These are phyloP conservation scores for Mortierella sp. DNA, from an alignment of 371 early-diverging fungal species.

Conservation along the genomic window DNA sequence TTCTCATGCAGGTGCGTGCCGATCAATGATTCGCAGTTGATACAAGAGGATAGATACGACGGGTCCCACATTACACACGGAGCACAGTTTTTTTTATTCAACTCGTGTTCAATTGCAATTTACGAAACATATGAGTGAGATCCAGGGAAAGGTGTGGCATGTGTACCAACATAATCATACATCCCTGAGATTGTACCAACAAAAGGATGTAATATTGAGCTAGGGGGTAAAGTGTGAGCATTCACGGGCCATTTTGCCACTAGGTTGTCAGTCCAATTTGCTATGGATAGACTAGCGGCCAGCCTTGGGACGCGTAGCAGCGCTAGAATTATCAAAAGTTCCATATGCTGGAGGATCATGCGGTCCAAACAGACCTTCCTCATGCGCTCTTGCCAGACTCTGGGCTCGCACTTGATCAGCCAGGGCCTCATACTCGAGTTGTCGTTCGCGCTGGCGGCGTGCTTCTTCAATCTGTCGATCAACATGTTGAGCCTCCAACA, in stretches of 20 bases:
- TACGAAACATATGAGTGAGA: background rate
- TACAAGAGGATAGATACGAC: background rate
- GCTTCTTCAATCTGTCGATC: conserved; percentile 43
- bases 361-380: conserved; percentile 30
- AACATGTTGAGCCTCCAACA: conserved; percentile 42
- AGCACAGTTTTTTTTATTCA: background rate
- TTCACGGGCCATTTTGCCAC: background rate
- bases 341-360: conserved; percentile 50
- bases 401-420: conserved; percentile 40
- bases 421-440: conserved; percentile 23
- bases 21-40: background rate
- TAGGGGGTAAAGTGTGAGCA: background rate
- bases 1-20: background rate
- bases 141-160: too few species aligned
- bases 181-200: too few species aligned
- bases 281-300: background rate
- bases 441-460: conserved; percentile 31
- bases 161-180: too few species aligned
- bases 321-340: conserved; percentile 15
- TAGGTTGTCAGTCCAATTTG: background rate
- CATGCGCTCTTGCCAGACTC: conserved; percentile 35
- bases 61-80: background rate
- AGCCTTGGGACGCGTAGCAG: background rate
- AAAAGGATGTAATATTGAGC: too few species aligned
- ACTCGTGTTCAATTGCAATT: conserved; percentile 2